These are phyloP conservation scores for Leccinum uliginosum DNA, from an alignment of 768 basidiomycete genomes.

Conservation along the genomic window DNA sequence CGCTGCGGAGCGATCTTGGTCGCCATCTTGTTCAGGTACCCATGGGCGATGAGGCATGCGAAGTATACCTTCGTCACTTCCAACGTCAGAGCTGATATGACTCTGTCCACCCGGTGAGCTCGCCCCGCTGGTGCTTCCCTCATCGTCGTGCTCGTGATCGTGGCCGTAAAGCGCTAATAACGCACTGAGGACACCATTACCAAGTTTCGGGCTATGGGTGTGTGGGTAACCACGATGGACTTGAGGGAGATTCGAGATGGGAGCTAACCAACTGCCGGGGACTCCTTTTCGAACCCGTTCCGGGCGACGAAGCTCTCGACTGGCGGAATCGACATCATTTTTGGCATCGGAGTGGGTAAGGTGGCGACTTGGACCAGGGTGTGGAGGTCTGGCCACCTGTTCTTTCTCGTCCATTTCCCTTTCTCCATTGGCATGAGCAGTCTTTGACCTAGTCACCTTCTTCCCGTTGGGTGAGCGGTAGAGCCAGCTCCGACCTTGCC, in stretches of 20 bases:
- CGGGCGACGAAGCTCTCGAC: conserved; percentile 4
- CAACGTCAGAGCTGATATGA: conserved; percentile 18
- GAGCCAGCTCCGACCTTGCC: conserved; percentile 24
- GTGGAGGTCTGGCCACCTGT: conserved; percentile 3
- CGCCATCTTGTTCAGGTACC: conserved; percentile 12
- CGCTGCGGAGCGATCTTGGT: conserved; percentile 1
- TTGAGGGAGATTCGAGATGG: conserved; percentile 1
- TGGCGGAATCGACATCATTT: conserved; percentile 2
- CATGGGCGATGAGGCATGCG: conserved; percentile 19
- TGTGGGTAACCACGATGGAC: neutral
- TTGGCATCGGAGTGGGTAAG: conserved; percentile 10
- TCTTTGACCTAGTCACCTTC: neutral
- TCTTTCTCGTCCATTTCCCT: conserved; percentile 3
- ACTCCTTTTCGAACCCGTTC: conserved; percentile 13
- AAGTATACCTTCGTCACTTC: conserved; percentile 18
- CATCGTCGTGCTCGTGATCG: conserved; percentile 29
- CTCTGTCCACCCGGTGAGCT: conserved; percentile 19
- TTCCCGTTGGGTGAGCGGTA: conserved; percentile 6
- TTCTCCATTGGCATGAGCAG: neutral
- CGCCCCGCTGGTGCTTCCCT: conserved; percentile 17
- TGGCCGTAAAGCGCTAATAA: conserved; percentile 57
- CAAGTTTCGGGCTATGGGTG: conserved; percentile 18
- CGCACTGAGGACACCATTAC: conserved; percentile 59
- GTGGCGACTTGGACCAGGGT: neutral
- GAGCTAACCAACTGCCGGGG: conserved; percentile 18